A percentile compares a stretch with the other conserved stretches of the same genome.
Conservation (phyloP, 345 rosid genomes). For the Bretschneidera sinensis region DNA sequence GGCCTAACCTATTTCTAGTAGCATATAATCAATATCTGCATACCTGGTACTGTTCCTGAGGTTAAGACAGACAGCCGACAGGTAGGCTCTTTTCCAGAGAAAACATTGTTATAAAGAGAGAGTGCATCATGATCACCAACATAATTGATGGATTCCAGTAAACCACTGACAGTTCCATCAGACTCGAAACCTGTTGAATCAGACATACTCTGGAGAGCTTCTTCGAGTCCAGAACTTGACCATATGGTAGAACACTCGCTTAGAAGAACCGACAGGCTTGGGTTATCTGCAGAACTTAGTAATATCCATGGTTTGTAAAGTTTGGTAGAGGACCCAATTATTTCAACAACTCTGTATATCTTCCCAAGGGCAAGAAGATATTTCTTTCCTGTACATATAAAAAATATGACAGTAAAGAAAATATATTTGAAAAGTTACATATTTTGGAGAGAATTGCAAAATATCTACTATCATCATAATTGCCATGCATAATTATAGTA, state of each 20-base stretch:
- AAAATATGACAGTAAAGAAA: conserved; percentile 5
- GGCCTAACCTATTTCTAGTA: too few relatives aligned
- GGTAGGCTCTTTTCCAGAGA: conserved; percentile 40
- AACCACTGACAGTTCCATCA: conserved; percentile 23
- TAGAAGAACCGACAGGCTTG: conserved; percentile 35
- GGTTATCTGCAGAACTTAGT: conserved; percentile 31
- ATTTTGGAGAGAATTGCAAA: neutral
- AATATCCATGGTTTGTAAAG: conserved; percentile 79
- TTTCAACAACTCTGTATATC: conserved; percentile 65
- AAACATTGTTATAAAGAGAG: conserved; percentile 36
- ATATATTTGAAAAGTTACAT: neutral
- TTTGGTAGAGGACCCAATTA: conserved; percentile 53
- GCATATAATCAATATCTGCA: neutral
- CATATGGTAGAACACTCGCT: conserved; percentile 56
- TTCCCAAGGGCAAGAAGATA: conserved; percentile 68
- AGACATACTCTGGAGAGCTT: conserved; percentile 46
- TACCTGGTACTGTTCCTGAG: conserved; percentile 55
- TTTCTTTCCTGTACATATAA: conserved; percentile 47
- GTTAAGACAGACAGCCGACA: conserved; percentile 58
- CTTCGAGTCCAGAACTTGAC: conserved; percentile 72
- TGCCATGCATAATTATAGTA: neutral
- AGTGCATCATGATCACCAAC: conserved; percentile 39
- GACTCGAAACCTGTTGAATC: conserved; percentile 25
- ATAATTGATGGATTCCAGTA: conserved; percentile 45
- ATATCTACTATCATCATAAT: neutral